Conservation (phyloP, 2,329 filamentous ascomycete genomes). For the Talaromyces sp. region DNA sequence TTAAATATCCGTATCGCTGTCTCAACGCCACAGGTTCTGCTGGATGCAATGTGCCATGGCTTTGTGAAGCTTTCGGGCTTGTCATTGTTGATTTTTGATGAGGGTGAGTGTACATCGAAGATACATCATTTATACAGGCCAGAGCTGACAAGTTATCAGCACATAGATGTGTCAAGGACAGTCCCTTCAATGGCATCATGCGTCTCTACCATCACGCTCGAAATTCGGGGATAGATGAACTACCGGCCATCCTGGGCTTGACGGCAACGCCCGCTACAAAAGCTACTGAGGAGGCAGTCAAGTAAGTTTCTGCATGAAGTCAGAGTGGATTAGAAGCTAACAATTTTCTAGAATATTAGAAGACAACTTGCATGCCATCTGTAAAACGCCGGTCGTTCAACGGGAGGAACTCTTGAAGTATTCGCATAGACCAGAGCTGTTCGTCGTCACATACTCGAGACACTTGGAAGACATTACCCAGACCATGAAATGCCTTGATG, state of each 20-base stretch:
- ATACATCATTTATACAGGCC: neutral
- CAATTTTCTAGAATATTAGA: constrained; percentile 55
- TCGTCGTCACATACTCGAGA: constrained; percentile 33
- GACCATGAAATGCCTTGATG: constrained; percentile 45
- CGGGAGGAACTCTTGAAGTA: constrained; percentile 66
- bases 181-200: constrained; percentile 71
- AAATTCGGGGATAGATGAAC: constrained; percentile 28
- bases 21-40: constrained; percentile 71
- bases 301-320: constrained; percentile 31
- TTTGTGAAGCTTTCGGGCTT: constrained; percentile 66
- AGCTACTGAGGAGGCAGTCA: constrained; percentile 54
- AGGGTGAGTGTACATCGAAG: constrained; percentile 55
- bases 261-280: constrained; percentile 74
- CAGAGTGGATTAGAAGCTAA: neutral
- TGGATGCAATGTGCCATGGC: constrained; percentile 69
- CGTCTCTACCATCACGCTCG: constrained; percentile 60
- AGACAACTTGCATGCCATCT: constrained; percentile 64
- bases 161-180: constrained; percentile 66
- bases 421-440: constrained; percentile 64
- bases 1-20: constrained; percentile 67
- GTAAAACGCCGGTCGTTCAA: constrained; percentile 65
- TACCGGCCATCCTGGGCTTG: constrained; percentile 70
- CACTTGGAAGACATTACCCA: constrained; percentile 15
- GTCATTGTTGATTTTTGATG: constrained; percentile 74
- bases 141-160: constrained; percentile 42